Evolutionary conservation across 2,329 filamentous ascomycete species (phyloP).

Genomic region (Pezicula radicicola): DNA sequence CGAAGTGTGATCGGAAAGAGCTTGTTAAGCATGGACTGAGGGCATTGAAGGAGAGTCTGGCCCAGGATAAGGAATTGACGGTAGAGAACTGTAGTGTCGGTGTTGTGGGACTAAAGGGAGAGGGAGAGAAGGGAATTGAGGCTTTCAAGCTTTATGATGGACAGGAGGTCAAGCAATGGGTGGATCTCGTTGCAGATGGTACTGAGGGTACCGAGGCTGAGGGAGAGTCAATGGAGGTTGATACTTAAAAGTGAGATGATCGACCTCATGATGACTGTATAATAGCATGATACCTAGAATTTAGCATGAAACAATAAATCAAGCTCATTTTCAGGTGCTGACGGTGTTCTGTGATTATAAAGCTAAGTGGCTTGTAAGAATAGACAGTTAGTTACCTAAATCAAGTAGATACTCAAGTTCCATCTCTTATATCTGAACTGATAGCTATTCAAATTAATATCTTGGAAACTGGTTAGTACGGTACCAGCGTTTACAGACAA

Average conservation of each 20-base stretch:
- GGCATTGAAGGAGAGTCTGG: slow-evolving; percentile 91
- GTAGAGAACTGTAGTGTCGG: slow-evolving; percentile 95
- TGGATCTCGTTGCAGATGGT: slow-evolving; percentile 68
- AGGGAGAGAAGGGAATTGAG: slow-evolving; percentile 58
- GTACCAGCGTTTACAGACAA: too few relatives aligned
- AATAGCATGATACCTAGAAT: not conserved
- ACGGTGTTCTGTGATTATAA: too few relatives aligned
- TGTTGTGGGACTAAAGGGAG: slow-evolving; percentile 64
- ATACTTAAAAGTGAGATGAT: slow-evolving; percentile 23
- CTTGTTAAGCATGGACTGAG: slow-evolving; percentile 86
- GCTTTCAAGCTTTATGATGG: slow-evolving; percentile 90
- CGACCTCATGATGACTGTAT: not conserved
- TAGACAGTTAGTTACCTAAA: too few relatives aligned
- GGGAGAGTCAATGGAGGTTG: slow-evolving; percentile 45
- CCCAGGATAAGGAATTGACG: slow-evolving; percentile 96
- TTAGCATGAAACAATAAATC: not conserved
- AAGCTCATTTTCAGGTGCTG: too few relatives aligned
- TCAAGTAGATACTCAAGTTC: too few relatives aligned
- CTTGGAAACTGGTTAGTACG: too few relatives aligned
- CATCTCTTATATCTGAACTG: too few relatives aligned
- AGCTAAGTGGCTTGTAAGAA: too few relatives aligned
- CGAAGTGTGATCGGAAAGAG: slow-evolving; percentile 73
- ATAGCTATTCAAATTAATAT: too few relatives aligned
- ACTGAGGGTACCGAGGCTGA: slow-evolving; percentile 43
- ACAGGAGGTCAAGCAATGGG: slow-evolving; percentile 78